These are phyloP conservation scores for Umbelopsis ramanniana DNA, from an alignment of 192 early-diverging fungal species.

Conservation along the genomic window DNA sequence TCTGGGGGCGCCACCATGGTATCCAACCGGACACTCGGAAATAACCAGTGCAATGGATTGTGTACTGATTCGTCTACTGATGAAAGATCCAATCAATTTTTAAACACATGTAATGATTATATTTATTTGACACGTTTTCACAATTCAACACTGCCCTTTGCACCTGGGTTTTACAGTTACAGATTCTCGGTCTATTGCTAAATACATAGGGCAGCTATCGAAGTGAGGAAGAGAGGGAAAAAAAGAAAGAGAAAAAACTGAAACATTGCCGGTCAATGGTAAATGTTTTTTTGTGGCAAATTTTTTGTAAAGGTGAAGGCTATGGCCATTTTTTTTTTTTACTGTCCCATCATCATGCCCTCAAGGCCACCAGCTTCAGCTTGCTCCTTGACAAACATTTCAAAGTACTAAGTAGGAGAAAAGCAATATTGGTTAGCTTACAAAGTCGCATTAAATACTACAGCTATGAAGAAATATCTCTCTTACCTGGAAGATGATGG, in stretches of 20 bases:
- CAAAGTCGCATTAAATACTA: too few relatives aligned
- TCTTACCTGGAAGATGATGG: conserved; percentile 90
- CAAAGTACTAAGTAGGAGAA: conserved; percentile 37
- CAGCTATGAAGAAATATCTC: neutral
- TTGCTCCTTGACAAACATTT: conserved; percentile 50
- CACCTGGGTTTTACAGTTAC: conserved; percentile 13
- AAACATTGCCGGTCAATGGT: neutral
- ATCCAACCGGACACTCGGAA: too few relatives aligned
- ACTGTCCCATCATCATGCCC: conserved; percentile 34
- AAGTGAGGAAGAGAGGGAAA: neutral
- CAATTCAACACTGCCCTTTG: neutral
- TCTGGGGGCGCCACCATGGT: too few relatives aligned
- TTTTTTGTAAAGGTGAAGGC: neutral
- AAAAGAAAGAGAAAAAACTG: neutral
- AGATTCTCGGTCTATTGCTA: conserved; percentile 2
- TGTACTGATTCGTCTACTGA: too few relatives aligned
- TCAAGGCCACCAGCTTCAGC: conserved; percentile 42
- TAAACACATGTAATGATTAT: conserved; percentile 17
- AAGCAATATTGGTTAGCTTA: neutral
- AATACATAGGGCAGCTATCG: neutral
- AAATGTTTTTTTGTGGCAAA: neutral
- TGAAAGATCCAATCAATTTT: neutral
- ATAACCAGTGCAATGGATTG: too few relatives aligned
- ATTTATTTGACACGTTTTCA: conserved; percentile 23
- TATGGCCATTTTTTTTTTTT: neutral